Percentiles rank a stretch among this genome's conserved stretches.
These are phyloP conservation scores for Monosporascus sp. DNA, from an alignment of 2,329 filamentous ascomycete species.

Conservation along the genomic window DNA sequence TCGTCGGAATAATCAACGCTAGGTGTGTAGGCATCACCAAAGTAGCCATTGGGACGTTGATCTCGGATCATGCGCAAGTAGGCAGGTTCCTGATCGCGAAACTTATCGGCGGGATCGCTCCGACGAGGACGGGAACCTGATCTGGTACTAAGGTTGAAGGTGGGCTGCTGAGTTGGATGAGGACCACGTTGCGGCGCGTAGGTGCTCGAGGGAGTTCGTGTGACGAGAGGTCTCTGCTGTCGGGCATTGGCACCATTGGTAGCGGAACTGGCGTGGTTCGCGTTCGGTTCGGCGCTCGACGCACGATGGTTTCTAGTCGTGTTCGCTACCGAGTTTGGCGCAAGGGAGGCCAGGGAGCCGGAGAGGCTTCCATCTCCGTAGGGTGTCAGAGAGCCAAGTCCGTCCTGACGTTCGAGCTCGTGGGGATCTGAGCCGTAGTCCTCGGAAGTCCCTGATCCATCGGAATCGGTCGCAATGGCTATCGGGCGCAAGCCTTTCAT, in stretches of 20 bases:
- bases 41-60: conserved; percentile 55
- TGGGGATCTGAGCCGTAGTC: conserved; percentile 41
- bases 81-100: conserved; percentile 80
- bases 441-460: conserved; percentile 41
- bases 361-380: conserved; percentile 39
- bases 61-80: conserved; percentile 90
- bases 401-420: conserved; percentile 44
- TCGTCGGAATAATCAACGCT: conserved; percentile 67
- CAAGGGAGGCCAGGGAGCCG: conserved; percentile 38
- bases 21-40: conserved; percentile 61
- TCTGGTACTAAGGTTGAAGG: conserved; percentile 37
- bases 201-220: conserved; percentile 71
- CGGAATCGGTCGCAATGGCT: conserved; percentile 38
- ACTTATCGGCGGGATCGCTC: conserved; percentile 42
- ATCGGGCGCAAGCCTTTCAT: conserved; percentile 32
- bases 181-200: conserved; percentile 63
- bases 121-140: conserved; percentile 43
- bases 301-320: conserved; percentile 36
- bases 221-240: conserved; percentile 61
- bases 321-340: conserved; percentile 35
- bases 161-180: conserved; percentile 25
- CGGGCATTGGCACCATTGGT: conserved; percentile 33
- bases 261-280: conserved; percentile 15
- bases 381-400: conserved; percentile 36
- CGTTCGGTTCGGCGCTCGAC: conserved; percentile 18